phyloP scores from a whole-genome alignment of 495 filamentous ascomycete species.

The Penicillium coffeae region DNA sequence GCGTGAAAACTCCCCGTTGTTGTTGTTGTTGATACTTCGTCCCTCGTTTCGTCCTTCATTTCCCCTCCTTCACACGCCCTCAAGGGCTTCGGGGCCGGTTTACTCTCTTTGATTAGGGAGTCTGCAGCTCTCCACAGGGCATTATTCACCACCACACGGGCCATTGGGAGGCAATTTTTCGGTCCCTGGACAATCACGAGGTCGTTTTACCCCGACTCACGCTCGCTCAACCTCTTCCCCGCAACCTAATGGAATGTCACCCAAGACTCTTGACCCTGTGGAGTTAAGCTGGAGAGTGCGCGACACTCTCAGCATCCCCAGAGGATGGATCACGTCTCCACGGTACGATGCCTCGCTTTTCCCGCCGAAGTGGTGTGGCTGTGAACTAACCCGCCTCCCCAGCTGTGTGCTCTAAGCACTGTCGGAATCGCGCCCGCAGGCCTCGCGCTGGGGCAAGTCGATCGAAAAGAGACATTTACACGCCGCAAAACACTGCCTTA shows the following conservation, averaged over 20 bases:
- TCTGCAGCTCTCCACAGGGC: not conserved
- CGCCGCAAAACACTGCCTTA: constrained; percentile 29
- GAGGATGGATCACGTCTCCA: constrained; percentile 50
- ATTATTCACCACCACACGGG: not conserved
- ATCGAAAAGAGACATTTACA: constrained; percentile 29
- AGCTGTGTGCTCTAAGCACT: constrained; percentile 71
- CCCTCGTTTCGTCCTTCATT: constrained; percentile 15
- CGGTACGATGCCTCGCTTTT: constrained; percentile 25
- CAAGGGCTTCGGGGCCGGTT: constrained; percentile 3
- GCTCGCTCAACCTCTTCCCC: constrained; percentile 3
- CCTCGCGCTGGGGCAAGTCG: constrained; percentile 58
- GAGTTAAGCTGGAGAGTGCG: constrained; percentile 39
- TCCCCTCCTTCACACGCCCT: constrained; percentile 17
- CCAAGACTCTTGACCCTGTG: constrained; percentile 30
- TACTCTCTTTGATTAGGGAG: constrained; percentile 4
- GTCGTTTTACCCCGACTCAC: not conserved
- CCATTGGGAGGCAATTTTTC: not conserved
- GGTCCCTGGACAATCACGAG: not conserved
- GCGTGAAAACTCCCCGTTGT: constrained; percentile 17
- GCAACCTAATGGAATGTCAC: constrained; percentile 40
- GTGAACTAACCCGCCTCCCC: constrained; percentile 9
- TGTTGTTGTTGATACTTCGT: constrained; percentile 24
- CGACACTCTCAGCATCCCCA: constrained; percentile 30
- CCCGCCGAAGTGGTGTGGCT: not conserved
- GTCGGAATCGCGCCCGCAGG: constrained; percentile 64